A percentile compares a stretch with the other conserved stretches of the same genome.
phyloP scores from a whole-genome alignment of 345 rosid genomes.

The Laguncularia racemosa region DNA sequence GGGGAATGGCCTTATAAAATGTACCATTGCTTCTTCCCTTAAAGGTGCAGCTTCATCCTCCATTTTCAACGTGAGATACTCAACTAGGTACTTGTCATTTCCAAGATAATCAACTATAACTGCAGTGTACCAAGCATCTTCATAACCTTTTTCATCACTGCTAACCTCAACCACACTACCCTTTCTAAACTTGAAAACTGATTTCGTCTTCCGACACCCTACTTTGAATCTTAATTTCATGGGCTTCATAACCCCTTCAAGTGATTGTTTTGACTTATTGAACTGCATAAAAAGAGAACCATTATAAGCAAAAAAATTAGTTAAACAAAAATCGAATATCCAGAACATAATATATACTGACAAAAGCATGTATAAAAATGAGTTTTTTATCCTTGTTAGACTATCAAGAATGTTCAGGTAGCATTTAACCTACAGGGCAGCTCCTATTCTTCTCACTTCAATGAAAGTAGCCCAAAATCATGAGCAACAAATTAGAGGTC shows the following conservation, averaged over 20 bases:
- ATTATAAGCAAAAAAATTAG: not conserved
- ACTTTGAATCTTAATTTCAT: slow-evolving; percentile 21
- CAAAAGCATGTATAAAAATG: too few relatives aligned
- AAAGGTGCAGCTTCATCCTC: slow-evolving; percentile 38
- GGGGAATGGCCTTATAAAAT: slow-evolving; percentile 44
- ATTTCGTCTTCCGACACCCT: slow-evolving; percentile 6
- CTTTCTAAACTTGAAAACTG: slow-evolving; percentile 12
- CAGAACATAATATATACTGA: too few relatives aligned
- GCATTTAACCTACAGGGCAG: too few relatives aligned
- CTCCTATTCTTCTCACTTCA: too few relatives aligned
- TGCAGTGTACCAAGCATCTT: slow-evolving; percentile 57
- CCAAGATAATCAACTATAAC: slow-evolving; percentile 27
- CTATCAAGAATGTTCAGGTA: too few relatives aligned
- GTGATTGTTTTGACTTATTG: slow-evolving; percentile 13
- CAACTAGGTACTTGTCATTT: slow-evolving; percentile 31
- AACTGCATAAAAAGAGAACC: not conserved
- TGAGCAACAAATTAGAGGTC: too few relatives aligned
- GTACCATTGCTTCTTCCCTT: slow-evolving; percentile 25
- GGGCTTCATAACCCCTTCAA: slow-evolving; percentile 11
- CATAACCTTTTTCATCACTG: slow-evolving; percentile 46
- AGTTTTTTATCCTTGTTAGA: too few relatives aligned
- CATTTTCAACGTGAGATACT: slow-evolving; percentile 34
- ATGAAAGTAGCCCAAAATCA: too few relatives aligned
- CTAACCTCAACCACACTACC: slow-evolving; percentile 41
- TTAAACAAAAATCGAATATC: not conserved